Base-by-base conservation (phyloP, 352 stramenopile genomes). In the Pythium myriotylum region DNA sequence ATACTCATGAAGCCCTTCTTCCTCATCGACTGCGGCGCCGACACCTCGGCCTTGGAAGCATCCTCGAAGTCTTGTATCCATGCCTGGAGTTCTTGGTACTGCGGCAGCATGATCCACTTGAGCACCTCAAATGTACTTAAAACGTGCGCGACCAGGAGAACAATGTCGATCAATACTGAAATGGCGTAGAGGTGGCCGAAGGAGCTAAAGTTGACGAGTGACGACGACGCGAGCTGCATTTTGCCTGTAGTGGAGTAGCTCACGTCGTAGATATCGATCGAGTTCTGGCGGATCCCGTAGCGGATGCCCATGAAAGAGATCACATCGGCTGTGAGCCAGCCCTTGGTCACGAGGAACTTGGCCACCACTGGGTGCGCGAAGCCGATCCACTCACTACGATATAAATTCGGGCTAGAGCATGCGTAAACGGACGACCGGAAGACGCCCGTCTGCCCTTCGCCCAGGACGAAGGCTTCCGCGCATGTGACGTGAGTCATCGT, bases 31-130 rank as follows among this genome's bases (percentile, higher is more conserved):
- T 54, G 42, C 20, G 57, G 62, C 1, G 43, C 35, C 1, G 27
- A 43, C 20, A 68, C 33, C 2, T 45, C 43, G 33, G 46, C 32
- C 40, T 41, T 17, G 2, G 52, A 40, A 9, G 48, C 29, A 4
- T 52, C 51, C 46, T 74, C 61, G 39, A 74, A 70, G 9, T 64
- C 53, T 16, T 49, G 51, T 7, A 74, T 70, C 67, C 67, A 74
- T 9, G 24, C 42, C 20, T 70, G 67, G 1, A 74, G 29, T 17
- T 62, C 59, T 10, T 50, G 33, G 13, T 69, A 63, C n/a, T 72
- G 35, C 13, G 67, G 58, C 4, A 59, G 29, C n/a, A 63, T 22
- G 17, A 69, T 61, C 62, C 67, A 69, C 50, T 72, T 62, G 47
- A 66, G 26, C 45, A 75, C 57, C 29, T 75, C 63, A 19, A 66